phyloP scores from a whole-genome alignment of 331 rosid genomes.

The Spiraea crenata region DNA sequence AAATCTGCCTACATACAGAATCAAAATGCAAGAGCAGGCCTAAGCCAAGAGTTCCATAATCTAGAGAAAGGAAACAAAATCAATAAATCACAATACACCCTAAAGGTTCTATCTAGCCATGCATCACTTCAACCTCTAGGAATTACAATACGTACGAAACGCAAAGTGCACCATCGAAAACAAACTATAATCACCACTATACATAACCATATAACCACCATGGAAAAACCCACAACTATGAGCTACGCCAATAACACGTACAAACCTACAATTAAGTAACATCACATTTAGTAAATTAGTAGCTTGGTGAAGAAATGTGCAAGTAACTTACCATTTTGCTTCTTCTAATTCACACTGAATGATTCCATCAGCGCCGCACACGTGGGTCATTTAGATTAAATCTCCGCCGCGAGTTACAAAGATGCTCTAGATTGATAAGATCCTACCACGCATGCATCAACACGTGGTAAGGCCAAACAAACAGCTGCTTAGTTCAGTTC shows the following conservation, averaged over 20 bases:
- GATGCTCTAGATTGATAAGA: no score
- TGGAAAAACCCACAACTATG: neutral
- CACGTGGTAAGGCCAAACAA: neutral
- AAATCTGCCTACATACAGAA: neutral
- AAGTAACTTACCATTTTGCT: conserved; percentile 31
- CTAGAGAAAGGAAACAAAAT: no score
- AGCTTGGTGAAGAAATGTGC: neutral
- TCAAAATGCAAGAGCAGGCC: neutral
- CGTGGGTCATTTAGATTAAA: neutral
- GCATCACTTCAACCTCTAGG: neutral
- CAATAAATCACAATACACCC: no score
- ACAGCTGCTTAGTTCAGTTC: neutral
- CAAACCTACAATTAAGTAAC: neutral
- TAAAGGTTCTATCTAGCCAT: neutral
- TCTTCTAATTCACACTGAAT: neutral
- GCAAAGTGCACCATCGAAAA: neutral
- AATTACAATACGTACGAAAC: neutral
- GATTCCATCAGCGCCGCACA: conserved; percentile 18
- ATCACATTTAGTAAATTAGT: no score
- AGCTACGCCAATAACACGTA: neutral
- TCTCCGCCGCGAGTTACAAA: conserved; percentile 11
- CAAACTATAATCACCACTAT: no score
- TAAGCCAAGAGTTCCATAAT: no score
- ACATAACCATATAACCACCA: neutral
- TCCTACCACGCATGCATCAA: neutral